Base-by-base conservation (phyloP, 1,284 basidiomycete genomes). In the Ceratobasidium sp. region DNA sequence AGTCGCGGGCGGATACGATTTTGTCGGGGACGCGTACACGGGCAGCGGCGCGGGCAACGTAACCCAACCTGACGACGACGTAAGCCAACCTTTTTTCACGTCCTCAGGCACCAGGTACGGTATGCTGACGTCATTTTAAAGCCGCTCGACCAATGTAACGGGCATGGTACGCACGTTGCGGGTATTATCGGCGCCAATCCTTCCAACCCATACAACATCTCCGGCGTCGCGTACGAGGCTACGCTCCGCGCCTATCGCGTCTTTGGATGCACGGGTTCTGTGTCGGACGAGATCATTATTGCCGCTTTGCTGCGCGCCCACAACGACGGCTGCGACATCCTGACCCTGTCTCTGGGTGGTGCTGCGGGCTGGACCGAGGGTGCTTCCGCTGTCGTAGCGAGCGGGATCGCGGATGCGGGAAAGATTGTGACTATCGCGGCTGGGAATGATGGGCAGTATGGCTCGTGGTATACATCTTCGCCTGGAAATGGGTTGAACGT, bases 291-390 rank as follows among this genome's bases (percentile, higher is more conserved):
- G 26, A 44, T 79, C 26, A 67, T 78, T 39, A 56, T 81, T 49
- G 67, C 77, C 46, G 78, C 80, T 33, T 71, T 82, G 40, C 23
- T 80, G 18, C 80, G 58, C 33, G 78, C 78, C 13, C 84, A 84
- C 76, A 72, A 81, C 18, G 84, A 85, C 40, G 83, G 83, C 20
- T 82, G 83, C 70, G 86, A 89, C 78, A 82, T 88, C n/a, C 85
- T 89, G 82, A 86, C 85, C 73, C 83, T 88, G 60, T 86, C 85
- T 70, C 81, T 88, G 20, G 86, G 86, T 70, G 84, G 84, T 58
- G 82, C 70, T 28, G 53, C 68, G 20, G 84, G 83, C 2, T 86
- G 86, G 86, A 83, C 84, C 9, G 82, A 83, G 60, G 81, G 81
- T 53, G 81, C 82, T 53, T 79, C 85, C 10, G 80, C 81, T 26